phyloP scores from a whole-genome alignment of 768 basidiomycete species.

The Dictyophora rubrovolvata region DNA sequence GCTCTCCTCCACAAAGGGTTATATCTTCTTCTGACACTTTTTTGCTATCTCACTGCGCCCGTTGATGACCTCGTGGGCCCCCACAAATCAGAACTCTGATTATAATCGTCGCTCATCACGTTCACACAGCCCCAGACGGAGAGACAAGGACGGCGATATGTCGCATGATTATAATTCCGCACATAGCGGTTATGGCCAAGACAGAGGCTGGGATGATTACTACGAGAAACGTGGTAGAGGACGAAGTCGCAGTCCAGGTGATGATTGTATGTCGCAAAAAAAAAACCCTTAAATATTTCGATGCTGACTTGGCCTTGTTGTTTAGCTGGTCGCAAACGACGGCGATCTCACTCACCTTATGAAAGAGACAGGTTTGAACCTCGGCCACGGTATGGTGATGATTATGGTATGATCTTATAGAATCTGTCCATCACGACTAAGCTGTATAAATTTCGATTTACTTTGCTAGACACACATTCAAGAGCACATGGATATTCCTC shows the following conservation, averaged over 20 bases:
- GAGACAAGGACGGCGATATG: slow-evolving; percentile 44
- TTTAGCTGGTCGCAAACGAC: slow-evolving; percentile 60
- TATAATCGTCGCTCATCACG: slow-evolving; percentile 69
- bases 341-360: slow-evolving; percentile 70
- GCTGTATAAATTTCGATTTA: slow-evolving; percentile 1
- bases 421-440: not conserved
- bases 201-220: slow-evolving; percentile 58
- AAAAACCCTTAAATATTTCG: not conserved
- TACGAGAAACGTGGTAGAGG: slow-evolving; percentile 36
- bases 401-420: slow-evolving; percentile 52
- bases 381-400: slow-evolving; percentile 71
- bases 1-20: slow-evolving; percentile 5
- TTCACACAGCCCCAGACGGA: slow-evolving; percentile 67
- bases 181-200: slow-evolving; percentile 53
- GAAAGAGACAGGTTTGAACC: slow-evolving; percentile 79
- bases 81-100: slow-evolving; percentile 31
- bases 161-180: slow-evolving; percentile 45
- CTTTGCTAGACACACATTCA: slow-evolving; percentile 49
- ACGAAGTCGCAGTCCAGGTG: slow-evolving; percentile 66
- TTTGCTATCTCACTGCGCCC: slow-evolving; percentile 1
- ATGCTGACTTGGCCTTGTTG: slow-evolving; percentile 5
- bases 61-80: slow-evolving; percentile 66
- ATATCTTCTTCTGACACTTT: not conserved
- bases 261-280: slow-evolving; percentile 48
- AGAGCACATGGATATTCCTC: slow-evolving; percentile 56